These are phyloP conservation scores for Citrullus amarus DNA, from an alignment of 306 rosid genomes.

Conservation along the genomic window DNA sequence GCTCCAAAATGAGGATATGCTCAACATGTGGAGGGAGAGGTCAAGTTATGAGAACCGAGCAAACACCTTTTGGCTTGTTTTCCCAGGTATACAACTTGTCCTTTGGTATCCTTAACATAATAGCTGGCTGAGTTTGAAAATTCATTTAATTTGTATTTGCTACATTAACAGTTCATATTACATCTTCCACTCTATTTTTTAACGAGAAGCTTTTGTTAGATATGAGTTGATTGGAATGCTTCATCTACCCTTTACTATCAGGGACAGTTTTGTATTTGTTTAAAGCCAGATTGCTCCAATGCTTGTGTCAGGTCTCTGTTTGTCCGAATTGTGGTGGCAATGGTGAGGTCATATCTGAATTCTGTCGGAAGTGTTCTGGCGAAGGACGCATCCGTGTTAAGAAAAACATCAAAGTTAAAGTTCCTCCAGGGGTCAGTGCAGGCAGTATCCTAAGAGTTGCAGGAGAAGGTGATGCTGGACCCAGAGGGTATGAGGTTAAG, in stretches of 20 bases:
- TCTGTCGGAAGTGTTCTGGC: conserved; percentile 80
- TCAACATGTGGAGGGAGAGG: conserved; percentile 99
- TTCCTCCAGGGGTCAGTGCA: conserved; percentile 83
- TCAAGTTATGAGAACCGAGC: conserved; percentile 99
- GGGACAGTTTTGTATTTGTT: background rate
- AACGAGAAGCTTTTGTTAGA: background rate
- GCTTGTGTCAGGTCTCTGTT: conserved; percentile 58
- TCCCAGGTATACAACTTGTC: conserved; percentile 53
- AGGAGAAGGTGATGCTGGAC: conserved; percentile 95
- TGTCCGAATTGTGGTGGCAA: conserved; percentile 91
- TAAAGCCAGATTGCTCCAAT: background rate
- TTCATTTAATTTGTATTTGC: background rate
- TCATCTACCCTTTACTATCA: background rate
- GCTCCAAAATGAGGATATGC: conserved; percentile 84
- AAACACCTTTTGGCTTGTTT: conserved; percentile 97
- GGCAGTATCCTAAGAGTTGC: conserved; percentile 92
- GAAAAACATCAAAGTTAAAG: conserved; percentile 80
- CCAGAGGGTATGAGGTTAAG: conserved; percentile 61
- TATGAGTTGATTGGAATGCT: background rate
- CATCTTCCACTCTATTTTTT: background rate
- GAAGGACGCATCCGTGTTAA: conserved; percentile 73
- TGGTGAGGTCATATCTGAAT: conserved; percentile 86
- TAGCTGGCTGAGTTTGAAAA: background rate
- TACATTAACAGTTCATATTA: background rate
- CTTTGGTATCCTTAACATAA: background rate